Evolutionary conservation across 2,329 filamentous ascomycete genomes (phyloP), one percentile per base, ranked within the genome.

Genomic region (Capronia epimyces): DNA sequence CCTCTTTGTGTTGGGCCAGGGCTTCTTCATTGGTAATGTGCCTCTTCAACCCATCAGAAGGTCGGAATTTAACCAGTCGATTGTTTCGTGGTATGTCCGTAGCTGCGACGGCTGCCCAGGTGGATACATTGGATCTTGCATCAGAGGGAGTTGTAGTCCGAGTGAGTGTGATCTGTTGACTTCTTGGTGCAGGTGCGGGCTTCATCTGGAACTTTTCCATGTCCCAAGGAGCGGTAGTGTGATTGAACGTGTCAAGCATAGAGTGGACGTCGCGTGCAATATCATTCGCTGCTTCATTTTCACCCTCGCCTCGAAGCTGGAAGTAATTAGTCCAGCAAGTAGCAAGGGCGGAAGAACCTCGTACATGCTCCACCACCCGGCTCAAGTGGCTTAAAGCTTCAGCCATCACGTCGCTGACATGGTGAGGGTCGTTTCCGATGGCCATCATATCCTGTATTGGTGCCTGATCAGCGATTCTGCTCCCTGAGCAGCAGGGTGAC

Each of bases 251-350:
- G 27, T 62, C 59, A 13, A 66, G 59, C 25, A 69, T 65, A 48
- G 62, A 58, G 41, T 66, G 57, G 50, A 63, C 63, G 45, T 65
- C 56, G 36, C 65, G 66, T 37, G 65, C 66, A 41, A 70, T 63
- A 24, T 63, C 60, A 53, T 70, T 69, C 24, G 67, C 66, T 42
- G 63, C 58, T 15, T 63, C 55, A 40, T 63, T 58, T 56, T 63
- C 61, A 21, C 61, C 59, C 49, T 65, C 57, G 39, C 55, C 52
- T 31, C 64, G 64, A 45, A 69, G 60, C 67, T 69, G 49, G 16
- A 24, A n/a, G n/a, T 57, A 44, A 50, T 59, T 54, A 61, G 55
- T 43, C 41, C 41, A 53, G 37, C 43, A 40, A 45, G 25, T 41
- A 49, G 36, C 25, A 42, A 18, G 27, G 24, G 21, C 16, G 50